Evolutionary conservation across 2,329 filamentous ascomycete species (phyloP), one percentile per base, ranked within the genome.

Genomic region (Botrytis tulipae): DNA sequence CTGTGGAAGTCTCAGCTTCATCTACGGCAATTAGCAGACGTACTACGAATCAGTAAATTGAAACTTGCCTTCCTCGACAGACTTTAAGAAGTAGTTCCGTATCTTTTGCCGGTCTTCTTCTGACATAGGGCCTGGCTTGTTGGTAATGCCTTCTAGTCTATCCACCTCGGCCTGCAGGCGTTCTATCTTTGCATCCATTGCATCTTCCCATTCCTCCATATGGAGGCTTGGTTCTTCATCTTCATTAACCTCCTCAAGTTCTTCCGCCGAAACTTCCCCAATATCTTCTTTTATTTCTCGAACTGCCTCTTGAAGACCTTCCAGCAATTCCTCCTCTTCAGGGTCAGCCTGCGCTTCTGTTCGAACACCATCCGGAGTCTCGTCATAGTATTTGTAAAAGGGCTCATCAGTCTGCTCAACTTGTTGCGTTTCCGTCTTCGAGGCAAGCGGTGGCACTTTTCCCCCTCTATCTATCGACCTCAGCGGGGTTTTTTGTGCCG

Each of bases 301-400:
- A 32, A 74, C 70, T 14, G 66, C 35, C 63, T 68, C 44, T 32
- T 73, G 61, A 59, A 74, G 63, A 69, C 57, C n/a, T 18, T 73
- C 61, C 29, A 74, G 44, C 35, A 65, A 44, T 44, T 66, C 72
- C 25, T 73, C 73, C 20, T 73, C 72, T 62, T 78, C 78, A n/a
- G 75, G 70, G 46, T 75, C 76, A 54, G 76, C 75, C 25, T 73
- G 57, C 20, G 76, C 70, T 73, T 80, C 79, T 61, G 60, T 77
- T 59, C 77, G 75, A 16, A 73, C 73, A 37, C 80, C 80, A 76
- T 80, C 79, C 51, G 76, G 76, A 8, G 75, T 76, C 62, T 81
- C 74, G 16, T 80, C 77, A 67, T 78, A 80, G 62, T 75, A 79
- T 73, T 72, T 75, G 63, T 80, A 67, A 25, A 70, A 48, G 60